Evolutionary conservation across 768 basidiomycete genomes (phyloP).

Genomic region (Leccinum broughii): DNA sequence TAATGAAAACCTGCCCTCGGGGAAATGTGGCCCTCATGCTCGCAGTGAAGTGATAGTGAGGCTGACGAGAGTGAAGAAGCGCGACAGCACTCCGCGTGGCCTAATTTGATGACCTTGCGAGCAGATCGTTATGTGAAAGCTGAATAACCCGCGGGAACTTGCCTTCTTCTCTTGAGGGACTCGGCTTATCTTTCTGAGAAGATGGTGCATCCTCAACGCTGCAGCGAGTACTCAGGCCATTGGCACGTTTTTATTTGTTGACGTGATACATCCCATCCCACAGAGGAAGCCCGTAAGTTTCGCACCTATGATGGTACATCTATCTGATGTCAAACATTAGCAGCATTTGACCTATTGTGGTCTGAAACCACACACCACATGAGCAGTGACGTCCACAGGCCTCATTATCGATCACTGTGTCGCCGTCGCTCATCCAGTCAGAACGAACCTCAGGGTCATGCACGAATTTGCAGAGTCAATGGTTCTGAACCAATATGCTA

Average conservation of each 20-base stretch:
- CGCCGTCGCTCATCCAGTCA: slow-evolving; percentile 4
- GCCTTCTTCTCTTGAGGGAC: slow-evolving; percentile 10
- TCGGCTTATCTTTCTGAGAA: slow-evolving; percentile 19
- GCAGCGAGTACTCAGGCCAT: neutral
- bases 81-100: slow-evolving; percentile 5
- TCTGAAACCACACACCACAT: neutral
- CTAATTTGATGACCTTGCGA: slow-evolving; percentile 2
- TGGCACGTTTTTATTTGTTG: slow-evolving; percentile 2
- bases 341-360: neutral
- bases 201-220: slow-evolving; percentile 2
- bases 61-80: slow-evolving; percentile 16
- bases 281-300: neutral
- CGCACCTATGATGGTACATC: neutral
- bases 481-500: slow-evolving; percentile 7
- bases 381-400: neutral
- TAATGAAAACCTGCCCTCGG: slow-evolving; percentile 29
- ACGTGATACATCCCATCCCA: slow-evolving; percentile 17
- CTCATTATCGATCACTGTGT: slow-evolving; percentile 6
- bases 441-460: slow-evolving; percentile 12
- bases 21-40: slow-evolving; percentile 12
- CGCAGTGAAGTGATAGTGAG: slow-evolving; percentile 8
- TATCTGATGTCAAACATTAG: slow-evolving; percentile 1
- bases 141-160: slow-evolving; percentile 16
- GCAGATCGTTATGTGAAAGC: slow-evolving; percentile 3
- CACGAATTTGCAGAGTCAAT: neutral